Conservation (phyloP, 169 alveolate genomes). For the Miamiensis avidus region DNA sequence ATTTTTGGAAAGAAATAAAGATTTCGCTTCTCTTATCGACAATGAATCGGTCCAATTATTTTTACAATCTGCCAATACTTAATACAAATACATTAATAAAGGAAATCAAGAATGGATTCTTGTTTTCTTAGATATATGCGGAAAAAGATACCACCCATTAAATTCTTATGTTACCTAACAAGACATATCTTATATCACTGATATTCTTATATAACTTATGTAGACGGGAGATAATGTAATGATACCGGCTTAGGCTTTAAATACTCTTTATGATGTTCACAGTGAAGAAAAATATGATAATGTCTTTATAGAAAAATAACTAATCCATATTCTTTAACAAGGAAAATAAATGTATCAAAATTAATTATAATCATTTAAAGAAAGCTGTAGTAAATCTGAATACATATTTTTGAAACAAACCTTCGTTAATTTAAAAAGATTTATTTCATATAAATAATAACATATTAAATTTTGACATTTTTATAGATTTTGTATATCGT, state of each 20-base stretch:
- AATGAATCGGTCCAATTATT: conserved; percentile 2
- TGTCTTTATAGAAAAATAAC: neutral
- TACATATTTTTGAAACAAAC: conserved; percentile 22
- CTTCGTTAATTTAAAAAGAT: conserved; percentile 27
- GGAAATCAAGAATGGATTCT: neutral
- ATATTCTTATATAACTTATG: neutral
- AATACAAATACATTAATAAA: neutral
- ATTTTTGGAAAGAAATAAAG: neutral
- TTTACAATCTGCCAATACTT: neutral
- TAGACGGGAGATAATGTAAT: neutral
- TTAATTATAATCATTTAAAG: conserved; percentile 7
- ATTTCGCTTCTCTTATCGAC: neutral
- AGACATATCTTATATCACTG: neutral
- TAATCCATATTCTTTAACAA: neutral
- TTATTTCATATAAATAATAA: conserved; percentile 16
- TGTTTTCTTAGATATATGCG: conserved; percentile 14
- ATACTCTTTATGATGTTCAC: conserved; percentile 9
- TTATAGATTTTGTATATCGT: neutral
- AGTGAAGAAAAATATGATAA: conserved; percentile 19
- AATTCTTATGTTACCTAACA: neutral
- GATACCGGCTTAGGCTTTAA: conserved; percentile 22
- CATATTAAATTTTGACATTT: conserved; percentile 6
- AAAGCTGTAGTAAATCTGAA: neutral
- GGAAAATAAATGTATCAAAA: conserved; percentile 12
- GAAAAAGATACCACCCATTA: conserved; percentile 5